phyloP scores from a whole-genome alignment of 2,329 filamentous ascomycete genomes.

The Bimuria novae-zelandiae region DNA sequence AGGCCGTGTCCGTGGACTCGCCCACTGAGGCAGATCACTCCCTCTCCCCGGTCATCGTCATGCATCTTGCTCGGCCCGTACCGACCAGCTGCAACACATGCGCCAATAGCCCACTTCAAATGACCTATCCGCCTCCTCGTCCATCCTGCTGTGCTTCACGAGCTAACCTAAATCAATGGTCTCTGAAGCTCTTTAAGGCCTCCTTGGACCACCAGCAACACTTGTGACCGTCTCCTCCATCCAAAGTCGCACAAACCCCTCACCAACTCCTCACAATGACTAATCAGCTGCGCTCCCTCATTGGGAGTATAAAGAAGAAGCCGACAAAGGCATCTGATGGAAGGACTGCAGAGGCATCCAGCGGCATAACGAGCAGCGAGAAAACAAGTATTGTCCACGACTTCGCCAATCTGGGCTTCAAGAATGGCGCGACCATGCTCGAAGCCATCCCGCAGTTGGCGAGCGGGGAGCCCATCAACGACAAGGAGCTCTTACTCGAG shows the following conservation, averaged over 20 bases:
- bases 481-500: conserved; percentile 54
- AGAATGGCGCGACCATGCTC: conserved; percentile 47
- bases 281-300: background rate
- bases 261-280: background rate
- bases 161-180: too few relatives aligned
- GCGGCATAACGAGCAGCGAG: conserved; percentile 24
- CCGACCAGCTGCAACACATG: too few relatives aligned
- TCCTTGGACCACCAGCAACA: background rate
- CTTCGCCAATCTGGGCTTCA: conserved; percentile 59
- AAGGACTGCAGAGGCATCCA: conserved; percentile 21
- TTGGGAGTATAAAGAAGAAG: conserved; percentile 4
- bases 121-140: too few relatives aligned
- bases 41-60: too few relatives aligned
- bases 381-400: conserved; percentile 52
- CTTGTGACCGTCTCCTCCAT: background rate
- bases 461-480: conserved; percentile 68
- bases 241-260: background rate
- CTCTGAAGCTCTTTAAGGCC: background rate
- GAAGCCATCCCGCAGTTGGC: conserved; percentile 68
- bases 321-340: background rate
- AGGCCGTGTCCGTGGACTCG: too few relatives aligned
- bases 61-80: too few relatives aligned
- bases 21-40: too few relatives aligned
- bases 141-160: too few relatives aligned
- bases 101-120: too few relatives aligned